Evolutionary conservation across 192 early-diverging fungal species (phyloP).

Genomic region (Jimgerdemannia flammicorona): DNA sequence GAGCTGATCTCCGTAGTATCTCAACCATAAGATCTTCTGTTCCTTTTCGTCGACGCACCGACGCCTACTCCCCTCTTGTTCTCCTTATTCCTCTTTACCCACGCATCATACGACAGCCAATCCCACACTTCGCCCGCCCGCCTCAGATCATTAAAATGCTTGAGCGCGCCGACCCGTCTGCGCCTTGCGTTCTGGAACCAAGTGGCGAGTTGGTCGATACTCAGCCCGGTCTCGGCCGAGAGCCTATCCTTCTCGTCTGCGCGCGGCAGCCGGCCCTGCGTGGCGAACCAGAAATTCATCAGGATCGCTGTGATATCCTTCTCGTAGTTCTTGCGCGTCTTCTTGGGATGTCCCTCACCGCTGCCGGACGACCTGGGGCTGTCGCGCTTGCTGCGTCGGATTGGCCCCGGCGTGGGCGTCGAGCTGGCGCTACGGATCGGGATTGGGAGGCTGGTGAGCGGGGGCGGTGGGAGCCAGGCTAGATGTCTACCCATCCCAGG

Average conservation of each 20-base stretch:
- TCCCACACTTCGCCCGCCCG: too few relatives aligned
- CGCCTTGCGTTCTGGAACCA: background rate
- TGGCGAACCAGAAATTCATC: background rate
- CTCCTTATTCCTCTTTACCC: too few relatives aligned
- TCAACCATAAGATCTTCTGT: too few relatives aligned
- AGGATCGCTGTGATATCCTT: background rate
- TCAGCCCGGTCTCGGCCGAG: background rate
- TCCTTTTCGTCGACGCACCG: too few relatives aligned
- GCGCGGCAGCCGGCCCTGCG: background rate
- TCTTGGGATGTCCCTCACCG: background rate
- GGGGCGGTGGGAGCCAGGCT: too few relatives aligned
- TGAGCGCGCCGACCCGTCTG: background rate
- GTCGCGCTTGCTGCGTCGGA: background rate
- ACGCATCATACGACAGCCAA: too few relatives aligned
- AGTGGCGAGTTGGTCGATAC: background rate
- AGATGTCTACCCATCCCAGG: too few relatives aligned
- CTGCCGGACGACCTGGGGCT: background rate
- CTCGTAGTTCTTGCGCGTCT: background rate
- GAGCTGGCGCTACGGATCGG: too few relatives aligned
- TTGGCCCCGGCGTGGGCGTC: too few relatives aligned
- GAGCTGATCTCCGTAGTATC: too few relatives aligned
- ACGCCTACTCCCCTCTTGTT: too few relatives aligned
- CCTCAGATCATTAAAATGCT: background rate
- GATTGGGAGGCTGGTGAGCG: too few relatives aligned
- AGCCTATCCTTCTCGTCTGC: background rate